phyloP scores from a whole-genome alignment of 129 eudicot species.

The Daucus carota region DNA sequence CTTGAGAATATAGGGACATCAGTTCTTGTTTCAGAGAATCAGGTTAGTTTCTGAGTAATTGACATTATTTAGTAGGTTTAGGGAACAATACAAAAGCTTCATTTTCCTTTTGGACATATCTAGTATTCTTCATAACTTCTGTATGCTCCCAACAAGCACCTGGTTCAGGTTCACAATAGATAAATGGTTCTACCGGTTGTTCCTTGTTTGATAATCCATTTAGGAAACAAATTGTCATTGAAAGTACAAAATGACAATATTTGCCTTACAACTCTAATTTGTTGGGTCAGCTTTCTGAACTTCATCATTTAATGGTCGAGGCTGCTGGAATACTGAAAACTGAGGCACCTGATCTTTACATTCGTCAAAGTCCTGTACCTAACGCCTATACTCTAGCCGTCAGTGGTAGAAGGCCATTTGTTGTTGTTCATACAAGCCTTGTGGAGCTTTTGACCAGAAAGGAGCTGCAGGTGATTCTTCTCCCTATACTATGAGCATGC shows the following conservation, averaged over 20 bases:
- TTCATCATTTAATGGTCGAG: conserved; percentile 74
- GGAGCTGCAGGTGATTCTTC: conserved; percentile 74
- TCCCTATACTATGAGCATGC: conserved; percentile 1
- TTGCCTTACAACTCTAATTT: conserved; percentile 8
- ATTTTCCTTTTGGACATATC: neutral
- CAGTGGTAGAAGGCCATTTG: conserved; percentile 85
- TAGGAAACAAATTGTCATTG: neutral
- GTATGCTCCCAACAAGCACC: neutral
- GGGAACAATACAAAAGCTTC: neutral
- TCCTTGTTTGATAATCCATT: neutral
- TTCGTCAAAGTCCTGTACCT: conserved; percentile 92
- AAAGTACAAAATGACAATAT: neutral
- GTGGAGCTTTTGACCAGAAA: conserved; percentile 85
- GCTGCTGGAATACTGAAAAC: conserved; percentile 67
- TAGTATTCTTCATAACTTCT: neutral
- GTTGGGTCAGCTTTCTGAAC: conserved; percentile 76
- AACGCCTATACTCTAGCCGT: conserved; percentile 94
- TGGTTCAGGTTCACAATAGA: neutral
- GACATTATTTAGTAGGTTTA: neutral
- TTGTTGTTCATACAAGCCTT: conserved; percentile 93
- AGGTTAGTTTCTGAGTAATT: conserved; percentile 36
- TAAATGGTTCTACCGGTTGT: neutral
- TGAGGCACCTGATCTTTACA: conserved; percentile 85
- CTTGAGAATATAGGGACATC: conserved; percentile 95
- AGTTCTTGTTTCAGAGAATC: conserved; percentile 83